phyloP scores from a whole-genome alignment of 208 protist genomes.

The Leishmania tarentolae region DNA sequence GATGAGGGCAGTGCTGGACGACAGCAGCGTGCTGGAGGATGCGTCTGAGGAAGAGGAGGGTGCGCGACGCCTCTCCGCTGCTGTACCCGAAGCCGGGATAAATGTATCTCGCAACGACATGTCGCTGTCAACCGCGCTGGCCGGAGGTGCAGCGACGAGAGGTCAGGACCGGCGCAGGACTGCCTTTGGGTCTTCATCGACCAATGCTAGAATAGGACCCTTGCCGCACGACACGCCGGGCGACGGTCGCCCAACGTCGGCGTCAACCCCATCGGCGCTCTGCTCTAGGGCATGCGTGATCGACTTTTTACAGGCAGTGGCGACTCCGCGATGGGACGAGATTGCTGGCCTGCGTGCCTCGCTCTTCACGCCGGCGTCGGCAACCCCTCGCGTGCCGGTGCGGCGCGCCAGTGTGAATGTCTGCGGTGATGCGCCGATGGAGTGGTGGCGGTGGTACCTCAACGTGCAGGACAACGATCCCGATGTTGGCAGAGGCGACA shows the following conservation, averaged over 20 bases:
- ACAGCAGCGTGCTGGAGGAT: neutral
- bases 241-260: neutral
- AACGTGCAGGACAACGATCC: neutral
- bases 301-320: slow-evolving; percentile 28
- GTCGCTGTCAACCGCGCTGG: neutral
- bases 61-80: neutral
- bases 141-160: neutral
- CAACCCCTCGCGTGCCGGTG: neutral
- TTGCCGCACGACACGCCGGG: neutral
- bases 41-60: neutral
- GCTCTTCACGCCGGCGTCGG: neutral
- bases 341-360: slow-evolving; percentile 20
- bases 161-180: neutral
- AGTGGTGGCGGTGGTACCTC: slow-evolving; percentile 32
- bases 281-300: neutral
- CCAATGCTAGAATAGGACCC: neutral
- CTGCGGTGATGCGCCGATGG: slow-evolving; percentile 29
- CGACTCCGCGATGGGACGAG: slow-evolving; percentile 26
- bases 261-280: neutral
- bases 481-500: neutral
- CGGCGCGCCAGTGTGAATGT: slow-evolving; percentile 28
- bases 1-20: slow-evolving; percentile 16
- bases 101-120: neutral
- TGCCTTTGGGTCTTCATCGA: neutral
- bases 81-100: neutral